phyloP scores from a whole-genome alignment of 2,329 filamentous ascomycete genomes.

The Pestalotiopsis sp. region DNA sequence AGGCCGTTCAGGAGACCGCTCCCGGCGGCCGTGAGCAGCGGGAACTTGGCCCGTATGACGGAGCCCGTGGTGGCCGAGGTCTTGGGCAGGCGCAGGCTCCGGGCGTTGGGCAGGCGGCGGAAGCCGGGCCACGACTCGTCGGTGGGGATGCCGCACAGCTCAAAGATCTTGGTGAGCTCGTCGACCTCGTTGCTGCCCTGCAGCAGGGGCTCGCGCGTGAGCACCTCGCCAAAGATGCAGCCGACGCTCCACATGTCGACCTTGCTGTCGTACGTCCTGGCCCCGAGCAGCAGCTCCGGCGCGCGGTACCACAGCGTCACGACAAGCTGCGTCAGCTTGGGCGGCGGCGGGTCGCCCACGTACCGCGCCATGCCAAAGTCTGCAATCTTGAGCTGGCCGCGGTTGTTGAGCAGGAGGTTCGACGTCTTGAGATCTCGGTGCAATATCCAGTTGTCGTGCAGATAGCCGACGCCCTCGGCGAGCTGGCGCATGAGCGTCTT shows the following conservation, averaged over 20 bases:
- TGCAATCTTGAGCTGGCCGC: constrained; percentile 90
- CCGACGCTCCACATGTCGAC: constrained; percentile 97
- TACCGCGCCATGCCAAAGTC: constrained; percentile 98
- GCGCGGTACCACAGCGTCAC: constrained; percentile 97
- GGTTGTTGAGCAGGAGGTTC: constrained; percentile 93
- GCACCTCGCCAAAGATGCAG: constrained; percentile 91
- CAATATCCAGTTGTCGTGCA: constrained; percentile 89
- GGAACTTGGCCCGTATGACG: constrained; percentile 76
- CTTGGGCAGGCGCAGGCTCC: constrained; percentile 71
- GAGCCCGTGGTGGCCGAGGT: constrained; percentile 43
- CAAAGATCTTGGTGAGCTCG: constrained; percentile 85
- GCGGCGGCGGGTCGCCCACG: constrained; percentile 72
- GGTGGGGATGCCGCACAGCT: constrained; percentile 83
- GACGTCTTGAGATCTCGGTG: constrained; percentile 93
- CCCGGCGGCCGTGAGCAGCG: constrained; percentile 77
- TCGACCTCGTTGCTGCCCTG: constrained; percentile 93
- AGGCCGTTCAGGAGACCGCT: constrained; percentile 69
- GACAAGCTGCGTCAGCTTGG: constrained; percentile 85
- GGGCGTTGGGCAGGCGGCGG: constrained; percentile 83
- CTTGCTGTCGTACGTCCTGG: constrained; percentile 71
- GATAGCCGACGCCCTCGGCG: constrained; percentile 76
- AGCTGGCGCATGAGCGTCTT: constrained; percentile 90
- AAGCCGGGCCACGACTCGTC: constrained; percentile 85
- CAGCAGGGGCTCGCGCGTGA: constrained; percentile 80
- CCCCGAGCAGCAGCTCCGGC: constrained; percentile 86